Percentiles rank a stretch among this genome's conserved stretches.
These are phyloP conservation scores for Aristolochia fimbriata DNA, from an alignment of 164 flowering plant species.

Conservation along the genomic window DNA sequence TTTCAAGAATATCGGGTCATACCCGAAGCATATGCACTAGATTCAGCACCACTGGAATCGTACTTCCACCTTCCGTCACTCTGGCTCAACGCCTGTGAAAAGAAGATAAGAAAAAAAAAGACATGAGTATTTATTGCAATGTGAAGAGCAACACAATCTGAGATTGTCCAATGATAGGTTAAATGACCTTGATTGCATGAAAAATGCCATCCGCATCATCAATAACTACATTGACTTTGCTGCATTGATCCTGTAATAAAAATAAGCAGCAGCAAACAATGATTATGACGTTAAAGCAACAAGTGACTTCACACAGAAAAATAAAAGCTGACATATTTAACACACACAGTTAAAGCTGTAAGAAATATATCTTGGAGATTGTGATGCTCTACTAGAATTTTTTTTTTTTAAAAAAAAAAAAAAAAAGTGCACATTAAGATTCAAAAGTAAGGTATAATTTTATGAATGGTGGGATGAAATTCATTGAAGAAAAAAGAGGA, in stretches of 20 bases:
- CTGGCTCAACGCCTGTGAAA: slow-evolving; percentile 74
- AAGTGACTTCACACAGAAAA: too few species aligned
- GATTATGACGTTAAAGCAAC: too few species aligned
- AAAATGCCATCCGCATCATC: slow-evolving; percentile 66
- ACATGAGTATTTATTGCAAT: neutral
- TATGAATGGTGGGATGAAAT: too few species aligned
- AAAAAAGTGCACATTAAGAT: too few species aligned
- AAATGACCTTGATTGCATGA: slow-evolving; percentile 74
- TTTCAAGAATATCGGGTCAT: slow-evolving; percentile 8
- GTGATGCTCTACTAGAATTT: too few species aligned
- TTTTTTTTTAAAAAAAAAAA: too few species aligned
- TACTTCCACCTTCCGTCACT: slow-evolving; percentile 98
- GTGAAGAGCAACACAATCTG: neutral
- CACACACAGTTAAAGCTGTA: too few species aligned
- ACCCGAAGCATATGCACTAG: slow-evolving; percentile 92
- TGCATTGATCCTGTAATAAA: slow-evolving; percentile 44
- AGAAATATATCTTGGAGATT: too few species aligned
- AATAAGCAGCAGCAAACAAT: neutral
- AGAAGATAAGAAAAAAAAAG: neutral
- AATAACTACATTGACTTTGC: slow-evolving; percentile 36
- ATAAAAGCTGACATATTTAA: too few species aligned
- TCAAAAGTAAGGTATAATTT: too few species aligned
- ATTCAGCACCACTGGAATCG: slow-evolving; percentile 65
- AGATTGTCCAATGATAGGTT: neutral
- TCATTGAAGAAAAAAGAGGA: too few species aligned